Evolutionary conservation across 2,329 filamentous ascomycete genomes (phyloP), one percentile per base, ranked within the genome.

Genomic region (Cercospora sp.): DNA sequence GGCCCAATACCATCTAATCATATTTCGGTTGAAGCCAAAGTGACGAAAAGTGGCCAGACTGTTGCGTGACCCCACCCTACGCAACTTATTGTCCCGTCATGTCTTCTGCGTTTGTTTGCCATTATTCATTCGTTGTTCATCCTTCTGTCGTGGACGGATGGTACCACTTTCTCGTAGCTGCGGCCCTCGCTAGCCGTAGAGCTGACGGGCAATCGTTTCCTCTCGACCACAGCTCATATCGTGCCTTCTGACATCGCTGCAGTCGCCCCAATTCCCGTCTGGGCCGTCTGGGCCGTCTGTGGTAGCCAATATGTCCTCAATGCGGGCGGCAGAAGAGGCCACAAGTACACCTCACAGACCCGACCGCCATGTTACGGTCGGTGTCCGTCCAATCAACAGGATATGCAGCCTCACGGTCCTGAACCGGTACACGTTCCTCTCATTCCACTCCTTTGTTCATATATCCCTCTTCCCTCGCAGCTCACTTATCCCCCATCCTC

Each of bases 401-500:
- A 26, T 7, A 51, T 20, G 45, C 45, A 51, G 12, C 18, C 1
- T 16, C 45, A 23, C 1, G 45, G 45, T 13, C n/a, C 45, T 23
- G 10, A 13, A 9, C 20, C 7, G 6, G 6, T 9, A 8, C 36
- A n/a, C 16, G 6, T 42, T 42, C 36, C 6, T 42, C 7, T 42
- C 16, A 42, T 42, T n/a, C 36, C 36, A 42, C 5, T 42, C 2
- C 9, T 20, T 26, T 51, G 1, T 26, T 23, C 45, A 16, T 23
- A 2, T 23, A 26, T 20, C 20, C 20, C 18, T 42, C 18, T 51
- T 5, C 5, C 45, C 8, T 26, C n/a, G 26, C 20, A 16, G 1
- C 51, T 68, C 67, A 68, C 67, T 66, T 65, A 51, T 68, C 64
- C 51, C 67, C 70, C 63, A 75, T 69, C 60, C 77, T 74, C 42